phyloP scores from a whole-genome alignment of 116 monocot genomes.

The Zostera marina region DNA sequence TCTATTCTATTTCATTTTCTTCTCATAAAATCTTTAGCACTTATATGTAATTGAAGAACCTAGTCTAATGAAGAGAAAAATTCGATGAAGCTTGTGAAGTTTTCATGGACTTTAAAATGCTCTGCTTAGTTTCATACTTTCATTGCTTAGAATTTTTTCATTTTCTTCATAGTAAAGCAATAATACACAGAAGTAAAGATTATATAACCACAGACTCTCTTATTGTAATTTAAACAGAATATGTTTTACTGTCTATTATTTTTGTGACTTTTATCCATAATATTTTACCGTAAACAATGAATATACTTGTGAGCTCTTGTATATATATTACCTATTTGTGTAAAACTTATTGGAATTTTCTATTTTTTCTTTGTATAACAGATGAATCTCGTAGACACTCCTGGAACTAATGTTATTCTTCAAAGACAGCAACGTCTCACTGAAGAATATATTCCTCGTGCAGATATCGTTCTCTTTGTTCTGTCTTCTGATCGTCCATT shows the following conservation, averaged over 20 bases:
- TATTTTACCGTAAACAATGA: too few relatives aligned
- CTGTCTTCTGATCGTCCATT: constrained; percentile 85
- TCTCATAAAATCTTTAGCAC: too few relatives aligned
- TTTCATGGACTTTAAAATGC: not conserved
- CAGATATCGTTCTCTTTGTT: constrained; percentile 87
- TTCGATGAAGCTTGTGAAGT: too few relatives aligned
- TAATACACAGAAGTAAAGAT: not conserved
- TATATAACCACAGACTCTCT: not conserved
- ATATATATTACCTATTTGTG: not conserved
- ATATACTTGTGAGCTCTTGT: too few relatives aligned
- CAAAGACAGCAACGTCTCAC: constrained; percentile 93
- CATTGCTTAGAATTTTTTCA: not conserved
- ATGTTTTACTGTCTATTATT: too few relatives aligned
- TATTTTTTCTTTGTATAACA: constrained; percentile 12
- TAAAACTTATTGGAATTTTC: not conserved
- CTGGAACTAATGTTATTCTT: constrained; percentile 97
- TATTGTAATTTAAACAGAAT: not conserved
- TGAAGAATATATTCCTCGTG: constrained; percentile 93
- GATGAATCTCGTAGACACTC: constrained; percentile 99
- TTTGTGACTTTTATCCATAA: too few relatives aligned
- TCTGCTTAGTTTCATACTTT: not conserved
- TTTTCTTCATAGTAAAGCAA: not conserved
- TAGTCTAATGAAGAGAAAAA: too few relatives aligned
- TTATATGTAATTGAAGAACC: too few relatives aligned
- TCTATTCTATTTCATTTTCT: too few relatives aligned